Evolutionary conservation across 371 early-diverging fungal genomes (phyloP), one percentile per base, ranked within the genome.

Genomic region (Entomophthora muscae): DNA sequence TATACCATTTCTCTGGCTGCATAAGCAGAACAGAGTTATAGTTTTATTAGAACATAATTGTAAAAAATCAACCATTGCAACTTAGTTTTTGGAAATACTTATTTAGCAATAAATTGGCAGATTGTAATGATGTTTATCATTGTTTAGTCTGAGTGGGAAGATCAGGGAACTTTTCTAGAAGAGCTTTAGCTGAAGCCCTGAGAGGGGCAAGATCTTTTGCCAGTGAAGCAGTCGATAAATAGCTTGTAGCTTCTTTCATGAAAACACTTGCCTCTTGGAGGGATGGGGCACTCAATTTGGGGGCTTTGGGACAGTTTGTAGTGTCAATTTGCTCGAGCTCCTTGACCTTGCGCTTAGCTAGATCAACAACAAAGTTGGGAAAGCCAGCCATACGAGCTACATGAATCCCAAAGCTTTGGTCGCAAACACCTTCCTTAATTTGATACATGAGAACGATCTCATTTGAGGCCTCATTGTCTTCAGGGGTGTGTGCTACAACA

Each of bases 341-440:
- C 3, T 63, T 30, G 7, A 63, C 63, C 31, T 63, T 63, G 23
- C 55, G 53, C n/a, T 53, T 63, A 29, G 63, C 63, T 62, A 69
- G 60, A 12, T 75, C 68, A 13, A 95, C 83, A 1, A 93, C 91
- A 0, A 79, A 73, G 22, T 76, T 72, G 0, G 99, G 99, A 69
- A 99, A 99, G 54, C 88, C 81, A 3, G 95, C 98, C 65, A 91
- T 67, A 73, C 93, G 87, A 1, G 99, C 99, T 3, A 98, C 98
- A 66, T 98, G 96, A 65, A 99, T 93, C 60, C 99, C 99, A 78
- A 96, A 98, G 68, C 95, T 94, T 67, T 91, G 89, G 73, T 98
- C 94, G 67, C 97, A 93, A 0, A 89, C 80, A 74, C 86, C 88
- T 66, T 83, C 80, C 27, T 77, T 75, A 17, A 96, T 91, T 70